Conservation (phyloP, 78 protist species). For the Anaeramoeba flamelloides region DNA sequence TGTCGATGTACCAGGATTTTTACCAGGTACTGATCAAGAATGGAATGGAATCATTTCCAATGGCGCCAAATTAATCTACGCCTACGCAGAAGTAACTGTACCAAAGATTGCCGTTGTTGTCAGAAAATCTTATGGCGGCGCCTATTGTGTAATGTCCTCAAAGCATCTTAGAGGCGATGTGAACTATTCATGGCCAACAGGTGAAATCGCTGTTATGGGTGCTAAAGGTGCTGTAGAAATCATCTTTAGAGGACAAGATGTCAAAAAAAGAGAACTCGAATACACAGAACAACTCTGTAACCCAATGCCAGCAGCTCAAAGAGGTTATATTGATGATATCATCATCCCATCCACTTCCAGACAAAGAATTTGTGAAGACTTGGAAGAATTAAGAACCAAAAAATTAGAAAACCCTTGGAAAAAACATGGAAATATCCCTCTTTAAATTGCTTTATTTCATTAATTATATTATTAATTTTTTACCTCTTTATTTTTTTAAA, state of each 20-base stretch:
- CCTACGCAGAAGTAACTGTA: constrained; percentile 94
- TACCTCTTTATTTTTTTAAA: too few relatives aligned
- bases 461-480: too few relatives aligned
- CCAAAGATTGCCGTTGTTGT: constrained; percentile 92
- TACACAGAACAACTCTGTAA: constrained; percentile 68
- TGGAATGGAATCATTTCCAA: constrained; percentile 83
- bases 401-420: too few relatives aligned
- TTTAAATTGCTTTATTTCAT: too few relatives aligned
- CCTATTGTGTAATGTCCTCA: constrained; percentile 86
- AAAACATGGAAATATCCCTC: too few relatives aligned
- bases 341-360: constrained; percentile 56
- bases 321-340: constrained; percentile 88
- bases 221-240: constrained; percentile 91
- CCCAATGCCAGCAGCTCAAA: constrained; percentile 80
- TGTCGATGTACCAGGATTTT: constrained; percentile 97
- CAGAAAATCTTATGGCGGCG: constrained; percentile 93
- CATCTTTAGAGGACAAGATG: constrained; percentile 50
- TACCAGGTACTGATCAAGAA: constrained; percentile 62
- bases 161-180: constrained; percentile 90
- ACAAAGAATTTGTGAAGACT: constrained; percentile 13
- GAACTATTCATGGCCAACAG: constrained; percentile 94
- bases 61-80: constrained; percentile 92
- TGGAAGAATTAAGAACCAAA: too few relatives aligned
- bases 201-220: constrained; percentile 97
- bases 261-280: constrained; percentile 23